A percentile compares a stretch with the other conserved stretches of the same genome.
These are phyloP conservation scores for Geotrichum reessii DNA, from an alignment of 1,139 yeast genomes.

Conservation along the genomic window DNA sequence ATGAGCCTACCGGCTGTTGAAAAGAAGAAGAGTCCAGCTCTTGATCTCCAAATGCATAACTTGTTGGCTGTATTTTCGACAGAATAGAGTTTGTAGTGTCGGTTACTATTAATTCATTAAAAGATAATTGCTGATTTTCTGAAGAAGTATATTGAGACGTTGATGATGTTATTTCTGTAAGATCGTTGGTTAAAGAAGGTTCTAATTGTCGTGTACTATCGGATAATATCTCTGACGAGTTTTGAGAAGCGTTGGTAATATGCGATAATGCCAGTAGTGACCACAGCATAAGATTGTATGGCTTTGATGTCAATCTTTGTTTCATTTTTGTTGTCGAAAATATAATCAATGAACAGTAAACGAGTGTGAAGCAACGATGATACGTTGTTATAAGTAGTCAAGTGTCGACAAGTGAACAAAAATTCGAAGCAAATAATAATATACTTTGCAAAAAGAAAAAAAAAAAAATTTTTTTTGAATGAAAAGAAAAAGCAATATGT, in stretches of 20 bases:
- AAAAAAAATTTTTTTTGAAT: no score
- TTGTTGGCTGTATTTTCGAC: not conserved
- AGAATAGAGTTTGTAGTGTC: not conserved
- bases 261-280: constrained; percentile 5
- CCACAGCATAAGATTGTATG: not conserved
- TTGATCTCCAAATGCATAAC: not conserved
- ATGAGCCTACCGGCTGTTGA: not conserved
- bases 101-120: not conserved
- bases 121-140: not conserved
- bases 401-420: not conserved
- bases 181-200: not conserved
- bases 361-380: not conserved
- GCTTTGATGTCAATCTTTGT: no score
- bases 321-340: not conserved
- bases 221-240: not conserved
- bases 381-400: not conserved
- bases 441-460: not conserved
- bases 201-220: not conserved
- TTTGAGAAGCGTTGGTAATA: constrained; percentile 2
- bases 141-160: not conserved
- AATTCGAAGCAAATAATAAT: not conserved
- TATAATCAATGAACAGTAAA: not conserved
- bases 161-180: not conserved
- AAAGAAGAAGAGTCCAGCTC: not conserved
- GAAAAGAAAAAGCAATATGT: no score